Evolutionary conservation across 2,329 filamentous ascomycete species (phyloP).

Genomic region (Pleochaeta shiraiana): DNA sequence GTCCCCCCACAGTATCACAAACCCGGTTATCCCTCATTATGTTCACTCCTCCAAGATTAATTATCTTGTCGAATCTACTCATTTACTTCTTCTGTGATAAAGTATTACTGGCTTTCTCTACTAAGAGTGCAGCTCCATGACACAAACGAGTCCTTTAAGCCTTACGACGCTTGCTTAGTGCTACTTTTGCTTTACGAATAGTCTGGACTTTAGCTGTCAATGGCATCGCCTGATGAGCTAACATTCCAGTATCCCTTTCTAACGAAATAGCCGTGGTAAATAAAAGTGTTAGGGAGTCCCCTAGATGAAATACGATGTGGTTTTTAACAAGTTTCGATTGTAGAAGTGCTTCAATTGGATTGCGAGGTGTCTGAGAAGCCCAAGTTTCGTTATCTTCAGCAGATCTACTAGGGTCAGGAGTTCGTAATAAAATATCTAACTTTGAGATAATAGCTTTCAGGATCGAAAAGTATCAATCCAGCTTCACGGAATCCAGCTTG

Average conservation of each 20-base stretch:
- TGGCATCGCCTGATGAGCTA: constrained; percentile 4
- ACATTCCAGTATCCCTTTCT: constrained; percentile 6
- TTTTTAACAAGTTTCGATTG: neutral
- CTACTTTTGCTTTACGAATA: constrained; percentile 6
- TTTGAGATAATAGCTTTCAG: constrained; percentile 5
- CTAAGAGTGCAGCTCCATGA: constrained; percentile 8
- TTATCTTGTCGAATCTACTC: neutral
- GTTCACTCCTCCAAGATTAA: neutral
- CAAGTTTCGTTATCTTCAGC: constrained; percentile 5
- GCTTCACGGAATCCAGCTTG: constrained; percentile 16
- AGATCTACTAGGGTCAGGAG: constrained; percentile 8
- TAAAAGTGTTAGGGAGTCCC: constrained; percentile 3
- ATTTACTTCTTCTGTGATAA: constrained; percentile 6
- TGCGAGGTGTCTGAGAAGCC: constrained; percentile 4
- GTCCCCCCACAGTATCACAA: constrained; percentile 6
- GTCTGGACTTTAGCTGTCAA: constrained; percentile 4
- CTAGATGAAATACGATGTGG: neutral
- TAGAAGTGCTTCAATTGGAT: constrained; percentile 2
- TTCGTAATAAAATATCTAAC: constrained; percentile 15
- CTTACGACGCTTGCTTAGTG: constrained; percentile 8
- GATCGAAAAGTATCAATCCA: constrained; percentile 17
- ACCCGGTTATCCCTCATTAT: neutral
- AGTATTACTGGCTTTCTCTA: constrained; percentile 7
- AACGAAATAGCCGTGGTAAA: constrained; percentile 5
- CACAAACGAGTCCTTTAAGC: constrained; percentile 9